A percentile compares a stretch with the other conserved stretches of the same genome.
Evolutionary conservation across 225 moss, liverwort and hornwort genomes (phyloP).

Genomic region (Anthoceros angustus): DNA sequence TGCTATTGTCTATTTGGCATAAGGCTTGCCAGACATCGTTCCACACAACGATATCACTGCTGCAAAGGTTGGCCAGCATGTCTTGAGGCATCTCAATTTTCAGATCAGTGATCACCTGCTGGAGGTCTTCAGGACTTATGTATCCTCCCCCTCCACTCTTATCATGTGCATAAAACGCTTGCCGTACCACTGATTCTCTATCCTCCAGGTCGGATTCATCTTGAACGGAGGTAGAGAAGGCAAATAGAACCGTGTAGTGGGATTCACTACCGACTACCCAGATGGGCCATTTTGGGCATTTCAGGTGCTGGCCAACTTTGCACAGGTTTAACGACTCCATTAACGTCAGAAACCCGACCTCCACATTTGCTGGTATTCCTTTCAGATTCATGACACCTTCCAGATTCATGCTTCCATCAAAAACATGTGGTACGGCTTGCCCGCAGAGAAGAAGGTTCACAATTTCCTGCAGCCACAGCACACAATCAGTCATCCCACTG

Average conservation of each 20-base stretch:
- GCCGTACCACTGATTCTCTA: slow-evolving; percentile 56
- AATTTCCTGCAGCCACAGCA: slow-evolving; percentile 57
- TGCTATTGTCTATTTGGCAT: slow-evolving; percentile 54
- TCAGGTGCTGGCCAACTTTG: slow-evolving; percentile 89
- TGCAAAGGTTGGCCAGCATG: slow-evolving; percentile 51
- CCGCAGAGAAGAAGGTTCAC: slow-evolving; percentile 91
- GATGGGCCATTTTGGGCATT: slow-evolving; percentile 92
- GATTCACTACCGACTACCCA: slow-evolving; percentile 99
- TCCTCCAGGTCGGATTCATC: slow-evolving; percentile 89
- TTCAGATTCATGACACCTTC: slow-evolving; percentile 73
- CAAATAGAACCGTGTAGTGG: slow-evolving; percentile 86
- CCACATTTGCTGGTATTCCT: slow-evolving; percentile 70
- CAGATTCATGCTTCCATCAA: slow-evolving; percentile 89
- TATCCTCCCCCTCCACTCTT: slow-evolving; percentile 96
- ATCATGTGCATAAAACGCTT: slow-evolving; percentile 84
- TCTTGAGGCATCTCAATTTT: slow-evolving; percentile 76
- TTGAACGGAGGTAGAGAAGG: slow-evolving; percentile 64
- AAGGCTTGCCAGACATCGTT: slow-evolving; percentile 92
- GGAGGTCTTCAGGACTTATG: slow-evolving; percentile 67
- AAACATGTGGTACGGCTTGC: slow-evolving; percentile 86
- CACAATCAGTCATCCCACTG: slow-evolving; percentile 5
- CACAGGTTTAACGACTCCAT: slow-evolving; percentile 87
- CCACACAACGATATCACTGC: slow-evolving; percentile 89
- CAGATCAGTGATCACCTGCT: slow-evolving; percentile 50
- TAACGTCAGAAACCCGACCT: slow-evolving; percentile 93